phyloP scores from a whole-genome alignment of 2,329 filamentous ascomycete species.

The Endothia cerciana region DNA sequence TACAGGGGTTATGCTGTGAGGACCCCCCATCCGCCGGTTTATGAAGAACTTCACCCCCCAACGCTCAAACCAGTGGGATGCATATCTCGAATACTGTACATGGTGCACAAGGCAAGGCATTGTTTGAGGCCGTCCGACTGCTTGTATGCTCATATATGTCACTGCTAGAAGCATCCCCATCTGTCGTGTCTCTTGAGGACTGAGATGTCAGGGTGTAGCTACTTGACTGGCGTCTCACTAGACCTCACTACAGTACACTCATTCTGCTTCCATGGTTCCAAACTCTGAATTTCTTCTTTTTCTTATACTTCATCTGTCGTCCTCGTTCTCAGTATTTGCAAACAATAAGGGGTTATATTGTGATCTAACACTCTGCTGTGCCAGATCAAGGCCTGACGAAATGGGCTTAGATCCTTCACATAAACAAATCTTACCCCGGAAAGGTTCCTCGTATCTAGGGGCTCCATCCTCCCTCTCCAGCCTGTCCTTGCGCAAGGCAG shows the following conservation, averaged over 20 bases:
- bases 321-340: neutral
- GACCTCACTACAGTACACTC: neutral
- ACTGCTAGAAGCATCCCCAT: neutral
- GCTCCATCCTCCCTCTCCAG: neutral
- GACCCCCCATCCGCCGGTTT: neutral
- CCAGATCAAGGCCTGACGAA: neutral
- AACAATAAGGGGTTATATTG: neutral
- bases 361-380: neutral
- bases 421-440: neutral
- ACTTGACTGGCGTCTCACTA: neutral
- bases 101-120: neutral
- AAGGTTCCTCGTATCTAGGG: neutral
- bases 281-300: neutral
- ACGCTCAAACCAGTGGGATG: neutral
- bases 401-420: neutral
- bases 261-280: neutral
- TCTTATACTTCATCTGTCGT: neutral
- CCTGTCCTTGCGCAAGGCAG: conserved; percentile 25
- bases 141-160: neutral
- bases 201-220: neutral
- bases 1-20: neutral
- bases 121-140: neutral
- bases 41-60: neutral
- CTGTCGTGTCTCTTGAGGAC: neutral
- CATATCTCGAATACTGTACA: neutral